Conservation (phyloP, 208 protist species). For the Acanthamoeba castellanii region DNA sequence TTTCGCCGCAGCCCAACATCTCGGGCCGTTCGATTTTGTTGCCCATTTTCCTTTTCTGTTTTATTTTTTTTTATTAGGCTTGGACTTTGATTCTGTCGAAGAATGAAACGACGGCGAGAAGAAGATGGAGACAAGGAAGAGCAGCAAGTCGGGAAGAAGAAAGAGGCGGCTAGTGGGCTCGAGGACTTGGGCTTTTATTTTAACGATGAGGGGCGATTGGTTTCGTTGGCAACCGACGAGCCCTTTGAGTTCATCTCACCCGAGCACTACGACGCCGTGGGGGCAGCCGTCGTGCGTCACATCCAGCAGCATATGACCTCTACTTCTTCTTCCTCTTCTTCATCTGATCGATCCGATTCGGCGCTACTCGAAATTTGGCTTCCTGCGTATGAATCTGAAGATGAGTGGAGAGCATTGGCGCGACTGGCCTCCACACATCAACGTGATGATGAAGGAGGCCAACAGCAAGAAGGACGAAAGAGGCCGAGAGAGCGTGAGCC, state of each 20-base stretch:
- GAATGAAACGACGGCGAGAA: background rate
- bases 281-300: background rate
- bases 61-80: no score
- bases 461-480: background rate
- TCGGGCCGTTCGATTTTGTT: no score
- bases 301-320: background rate
- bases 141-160: background rate
- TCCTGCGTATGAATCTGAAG: background rate
- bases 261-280: conserved; percentile 47
- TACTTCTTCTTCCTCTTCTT: background rate
- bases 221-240: background rate
- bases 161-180: background rate
- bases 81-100: no score
- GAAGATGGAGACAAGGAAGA: background rate
- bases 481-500: background rate
- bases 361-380: background rate
- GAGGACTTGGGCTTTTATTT: background rate
- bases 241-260: background rate
- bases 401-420: background rate
- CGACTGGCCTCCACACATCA: background rate
- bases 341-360: no score
- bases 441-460: background rate
- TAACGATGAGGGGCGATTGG: background rate
- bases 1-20: background rate
- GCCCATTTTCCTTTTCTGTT: no score